Evolutionary conservation across 805 yeast genomes (phyloP).

Genomic region (Monosporozyma servazzii): DNA sequence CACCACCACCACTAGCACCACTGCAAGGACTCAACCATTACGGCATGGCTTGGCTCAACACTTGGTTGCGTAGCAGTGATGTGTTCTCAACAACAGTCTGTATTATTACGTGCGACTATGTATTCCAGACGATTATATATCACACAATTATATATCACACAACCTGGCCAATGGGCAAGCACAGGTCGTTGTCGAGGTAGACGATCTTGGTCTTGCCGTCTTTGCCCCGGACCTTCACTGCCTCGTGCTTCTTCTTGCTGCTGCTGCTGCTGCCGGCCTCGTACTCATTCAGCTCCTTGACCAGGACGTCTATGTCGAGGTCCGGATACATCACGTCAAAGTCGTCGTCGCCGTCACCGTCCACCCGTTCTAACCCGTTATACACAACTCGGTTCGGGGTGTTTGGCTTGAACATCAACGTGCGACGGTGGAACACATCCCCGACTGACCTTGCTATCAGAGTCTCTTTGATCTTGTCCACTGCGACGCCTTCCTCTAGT

Average conservation of each 20-base stretch:
- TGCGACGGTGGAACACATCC: constrained; percentile 39
- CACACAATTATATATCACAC: too few species aligned
- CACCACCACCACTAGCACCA: too few species aligned
- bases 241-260: background rate
- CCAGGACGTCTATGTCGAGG: constrained; percentile 16
- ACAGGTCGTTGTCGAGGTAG: constrained; percentile 3
- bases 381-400: constrained; percentile 54
- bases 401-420: constrained; percentile 38
- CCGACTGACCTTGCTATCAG: constrained; percentile 40
- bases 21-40: too few species aligned
- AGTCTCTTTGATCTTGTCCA: constrained; percentile 33
- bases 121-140: too few species aligned
- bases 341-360: constrained; percentile 14
- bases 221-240: background rate
- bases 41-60: too few species aligned
- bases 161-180: background rate
- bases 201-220: constrained; percentile 1
- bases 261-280: background rate
- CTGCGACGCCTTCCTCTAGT: constrained; percentile 41
- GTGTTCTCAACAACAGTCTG: too few species aligned
- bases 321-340: constrained; percentile 16
- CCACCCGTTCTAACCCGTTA: constrained; percentile 29
- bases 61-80: too few species aligned
- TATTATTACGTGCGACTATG: too few species aligned
- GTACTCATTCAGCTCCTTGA: constrained; percentile 12